These are phyloP conservation scores for Beauveria rudraprayagi DNA, from an alignment of 2,329 filamentous ascomycete species.

Conservation along the genomic window DNA sequence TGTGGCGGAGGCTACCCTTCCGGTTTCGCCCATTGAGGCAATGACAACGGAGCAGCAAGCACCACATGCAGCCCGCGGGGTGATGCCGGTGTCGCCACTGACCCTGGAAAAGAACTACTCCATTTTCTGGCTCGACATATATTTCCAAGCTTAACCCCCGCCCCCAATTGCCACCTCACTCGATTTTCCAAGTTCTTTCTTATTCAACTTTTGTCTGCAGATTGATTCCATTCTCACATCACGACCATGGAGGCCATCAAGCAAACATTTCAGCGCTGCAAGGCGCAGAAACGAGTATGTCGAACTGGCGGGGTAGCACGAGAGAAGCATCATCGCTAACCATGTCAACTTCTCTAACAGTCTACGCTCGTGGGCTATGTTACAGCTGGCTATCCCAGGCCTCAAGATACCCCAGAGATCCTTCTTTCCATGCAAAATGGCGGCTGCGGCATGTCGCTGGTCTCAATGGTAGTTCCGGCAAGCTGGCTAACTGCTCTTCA, in stretches of 20 bases:
- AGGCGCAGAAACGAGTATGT: conserved; percentile 50
- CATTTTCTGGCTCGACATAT: background rate
- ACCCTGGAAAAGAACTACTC: background rate
- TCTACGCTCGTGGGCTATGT: conserved; percentile 91
- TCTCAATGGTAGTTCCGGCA: background rate
- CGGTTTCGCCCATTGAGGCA: conserved; percentile 6
- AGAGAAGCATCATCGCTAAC: conserved; percentile 14
- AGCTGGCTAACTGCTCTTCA: conserved; percentile 14
- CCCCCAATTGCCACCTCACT: background rate
- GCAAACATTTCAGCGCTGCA: conserved; percentile 52
- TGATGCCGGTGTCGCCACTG: conserved; percentile 5
- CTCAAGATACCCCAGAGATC: conserved; percentile 75
- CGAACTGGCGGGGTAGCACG: conserved; percentile 1
- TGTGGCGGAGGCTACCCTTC: conserved; percentile 11
- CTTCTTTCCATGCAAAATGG: conserved; percentile 86
- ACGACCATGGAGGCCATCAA: conserved; percentile 47
- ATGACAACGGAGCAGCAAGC: background rate
- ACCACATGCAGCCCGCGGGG: background rate
- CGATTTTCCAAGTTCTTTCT: background rate
- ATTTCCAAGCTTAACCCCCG: background rate
- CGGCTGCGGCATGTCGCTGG: conserved; percentile 62
- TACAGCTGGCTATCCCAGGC: conserved; percentile 82
- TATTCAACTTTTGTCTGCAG: background rate
- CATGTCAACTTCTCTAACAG: conserved; percentile 31
- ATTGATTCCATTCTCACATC: background rate